Conservation (phyloP, 345 rosid genomes). For the Fremontodendron californicum region DNA sequence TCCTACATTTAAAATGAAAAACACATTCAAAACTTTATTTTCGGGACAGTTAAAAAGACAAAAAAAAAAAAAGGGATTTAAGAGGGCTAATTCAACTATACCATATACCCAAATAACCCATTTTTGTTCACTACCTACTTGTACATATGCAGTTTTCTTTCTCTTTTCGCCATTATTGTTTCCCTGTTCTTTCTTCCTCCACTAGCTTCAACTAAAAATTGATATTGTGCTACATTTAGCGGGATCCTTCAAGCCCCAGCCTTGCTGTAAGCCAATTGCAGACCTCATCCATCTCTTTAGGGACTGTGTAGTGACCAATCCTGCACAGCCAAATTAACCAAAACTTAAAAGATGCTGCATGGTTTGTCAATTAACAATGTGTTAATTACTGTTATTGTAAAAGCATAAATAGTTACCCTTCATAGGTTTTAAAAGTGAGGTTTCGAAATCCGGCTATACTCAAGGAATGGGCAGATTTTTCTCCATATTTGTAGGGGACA, state of each 20-base stretch:
- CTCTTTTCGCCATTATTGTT: slow-evolving; percentile 21
- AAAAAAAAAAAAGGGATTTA: slow-evolving; percentile 8
- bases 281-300: slow-evolving; percentile 75
- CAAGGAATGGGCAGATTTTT: slow-evolving; percentile 64
- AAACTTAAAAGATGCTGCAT: neutral
- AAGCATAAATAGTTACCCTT: slow-evolving; percentile 45
- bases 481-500: slow-evolving; percentile 69
- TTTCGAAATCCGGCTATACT: slow-evolving; percentile 61
- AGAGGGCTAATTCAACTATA: slow-evolving; percentile 32
- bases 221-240: slow-evolving; percentile 18
- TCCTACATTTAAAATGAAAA: neutral
- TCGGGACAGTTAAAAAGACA: neutral
- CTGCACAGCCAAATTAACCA: slow-evolving; percentile 35
- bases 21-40: slow-evolving; percentile 28
- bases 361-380: neutral
- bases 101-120: slow-evolving; percentile 26
- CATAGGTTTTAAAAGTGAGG: slow-evolving; percentile 62
- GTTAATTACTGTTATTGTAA: neutral
- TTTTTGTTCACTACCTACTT: slow-evolving; percentile 17
- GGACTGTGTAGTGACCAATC: slow-evolving; percentile 83
- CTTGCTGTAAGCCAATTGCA: slow-evolving; percentile 65
- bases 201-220: slow-evolving; percentile 19
- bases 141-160: slow-evolving; percentile 9
- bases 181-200: slow-evolving; percentile 18
- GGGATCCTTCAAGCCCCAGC: slow-evolving; percentile 69